phyloP scores from a whole-genome alignment of 495 filamentous ascomycete species.

The Podospora appendiculata region DNA sequence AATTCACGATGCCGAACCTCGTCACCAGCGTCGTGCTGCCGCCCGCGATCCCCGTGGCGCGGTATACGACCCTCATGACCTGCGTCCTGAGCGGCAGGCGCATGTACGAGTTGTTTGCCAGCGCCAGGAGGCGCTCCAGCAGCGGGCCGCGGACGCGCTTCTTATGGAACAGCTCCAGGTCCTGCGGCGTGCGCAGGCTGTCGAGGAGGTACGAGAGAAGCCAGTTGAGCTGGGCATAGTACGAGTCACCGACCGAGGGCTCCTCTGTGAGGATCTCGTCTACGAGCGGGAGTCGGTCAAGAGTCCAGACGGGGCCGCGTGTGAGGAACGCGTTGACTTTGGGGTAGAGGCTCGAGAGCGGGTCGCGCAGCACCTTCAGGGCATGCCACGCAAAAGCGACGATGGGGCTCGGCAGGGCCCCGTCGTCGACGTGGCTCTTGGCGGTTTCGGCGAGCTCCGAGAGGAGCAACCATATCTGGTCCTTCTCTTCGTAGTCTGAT shows the following conservation, averaged over 20 bases:
- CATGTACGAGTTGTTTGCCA: constrained; percentile 61
- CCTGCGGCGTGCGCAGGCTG: constrained; percentile 45
- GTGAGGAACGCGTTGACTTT: constrained; percentile 83
- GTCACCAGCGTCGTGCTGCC: constrained; percentile 84
- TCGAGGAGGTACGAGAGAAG: constrained; percentile 67
- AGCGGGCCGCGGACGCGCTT: constrained; percentile 46
- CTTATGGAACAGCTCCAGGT: constrained; percentile 77
- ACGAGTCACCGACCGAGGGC: constrained; percentile 64
- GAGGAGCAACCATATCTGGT: constrained; percentile 65
- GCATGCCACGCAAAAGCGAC: constrained; percentile 66
- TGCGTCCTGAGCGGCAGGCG: constrained; percentile 52
- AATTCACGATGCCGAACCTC: constrained; percentile 70
- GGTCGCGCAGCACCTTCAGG: constrained; percentile 61
- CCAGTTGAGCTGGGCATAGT: constrained; percentile 74
- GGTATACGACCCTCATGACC: constrained; percentile 65
- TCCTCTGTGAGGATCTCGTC: constrained; percentile 62
- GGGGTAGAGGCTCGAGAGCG: constrained; percentile 74
- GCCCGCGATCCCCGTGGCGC: constrained; percentile 61
- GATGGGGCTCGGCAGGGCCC: constrained; percentile 63
- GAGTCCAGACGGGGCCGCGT: constrained; percentile 62
- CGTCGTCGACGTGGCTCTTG: constrained; percentile 38
- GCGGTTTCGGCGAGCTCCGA: constrained; percentile 74
- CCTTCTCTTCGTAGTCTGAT: constrained; percentile 67
- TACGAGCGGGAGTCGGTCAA: constrained; percentile 69
- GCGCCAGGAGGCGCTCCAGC: constrained; percentile 67